Conservation (phyloP, 768 basidiomycete genomes). For the Cystobasidium onofrii region DNA sequence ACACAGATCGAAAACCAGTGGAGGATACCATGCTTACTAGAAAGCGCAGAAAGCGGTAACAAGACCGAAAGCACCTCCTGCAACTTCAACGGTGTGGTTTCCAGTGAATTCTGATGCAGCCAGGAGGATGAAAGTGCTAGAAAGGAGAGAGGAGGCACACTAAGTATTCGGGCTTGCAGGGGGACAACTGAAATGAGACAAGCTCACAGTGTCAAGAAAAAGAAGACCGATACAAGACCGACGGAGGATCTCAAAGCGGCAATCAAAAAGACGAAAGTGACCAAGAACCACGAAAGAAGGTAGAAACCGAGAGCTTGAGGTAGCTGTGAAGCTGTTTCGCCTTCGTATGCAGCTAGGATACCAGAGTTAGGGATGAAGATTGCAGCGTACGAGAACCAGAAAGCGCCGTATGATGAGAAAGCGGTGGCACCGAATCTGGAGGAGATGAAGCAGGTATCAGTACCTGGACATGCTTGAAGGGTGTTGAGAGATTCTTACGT, state of each 20-base stretch:
- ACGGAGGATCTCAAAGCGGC: conserved; percentile 46
- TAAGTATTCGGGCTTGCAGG: too few species aligned
- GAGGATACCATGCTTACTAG: background rate
- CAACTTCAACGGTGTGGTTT: conserved; percentile 39
- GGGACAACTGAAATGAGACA: too few species aligned
- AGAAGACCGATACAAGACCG: conserved; percentile 47
- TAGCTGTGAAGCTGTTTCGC: conserved; percentile 46
- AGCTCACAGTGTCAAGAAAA: conserved; percentile 45
- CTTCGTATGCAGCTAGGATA: conserved; percentile 53
- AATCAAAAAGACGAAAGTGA: conserved; percentile 34
- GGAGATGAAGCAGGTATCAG: background rate
- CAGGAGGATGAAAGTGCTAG: conserved; percentile 39
- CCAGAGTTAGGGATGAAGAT: conserved; percentile 66
- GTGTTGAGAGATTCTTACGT: background rate
- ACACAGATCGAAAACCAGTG: too few species aligned
- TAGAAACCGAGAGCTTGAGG: conserved; percentile 60
- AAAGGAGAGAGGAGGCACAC: conserved; percentile 33
- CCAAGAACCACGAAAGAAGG: conserved; percentile 62
- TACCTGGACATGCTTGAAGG: too few species aligned
- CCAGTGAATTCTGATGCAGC: conserved; percentile 41
- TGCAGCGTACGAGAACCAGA: conserved; percentile 75
- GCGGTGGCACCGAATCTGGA: conserved; percentile 49
- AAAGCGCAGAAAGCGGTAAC: conserved; percentile 39
- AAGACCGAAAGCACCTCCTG: conserved; percentile 47
- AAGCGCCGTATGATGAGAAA: conserved; percentile 73